Percentiles rank a stretch among this genome's conserved stretches.
phyloP scores from a whole-genome alignment of 2,329 filamentous ascomycete genomes.

The Fusarium dlaminii region DNA sequence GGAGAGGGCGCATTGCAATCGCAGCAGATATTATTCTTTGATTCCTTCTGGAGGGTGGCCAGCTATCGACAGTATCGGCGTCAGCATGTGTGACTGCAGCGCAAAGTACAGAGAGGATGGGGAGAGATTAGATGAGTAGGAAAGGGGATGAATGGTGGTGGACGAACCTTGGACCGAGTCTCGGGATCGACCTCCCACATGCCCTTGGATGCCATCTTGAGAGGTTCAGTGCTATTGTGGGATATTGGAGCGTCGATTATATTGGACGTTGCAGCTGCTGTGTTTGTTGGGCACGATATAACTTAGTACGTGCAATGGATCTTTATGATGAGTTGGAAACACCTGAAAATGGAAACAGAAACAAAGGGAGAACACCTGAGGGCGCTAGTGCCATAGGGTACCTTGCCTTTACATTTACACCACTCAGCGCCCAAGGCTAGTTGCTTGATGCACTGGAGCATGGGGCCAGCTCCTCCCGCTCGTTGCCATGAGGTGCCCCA shows the following conservation, averaged over 20 bases:
- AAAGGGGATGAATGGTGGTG: slow-evolving; percentile 7
- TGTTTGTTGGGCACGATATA: not conserved
- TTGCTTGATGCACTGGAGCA: slow-evolving; percentile 14
- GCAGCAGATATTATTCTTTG: slow-evolving; percentile 89
- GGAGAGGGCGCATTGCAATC: slow-evolving; percentile 96
- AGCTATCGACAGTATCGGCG: slow-evolving; percentile 64
- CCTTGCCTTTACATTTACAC: slow-evolving; percentile 5
- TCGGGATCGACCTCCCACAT: slow-evolving; percentile 99
- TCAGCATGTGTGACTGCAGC: slow-evolving; percentile 23
- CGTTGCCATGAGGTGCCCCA: not conserved
- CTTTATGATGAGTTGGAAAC: slow-evolving; percentile 20
- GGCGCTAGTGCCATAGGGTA: slow-evolving; percentile 19
- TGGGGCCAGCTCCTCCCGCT: slow-evolving; percentile 17
- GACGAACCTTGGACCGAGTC: slow-evolving; percentile 86
- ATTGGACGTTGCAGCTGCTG: not conserved
- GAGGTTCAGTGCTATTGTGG: not conserved
- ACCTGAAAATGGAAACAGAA: slow-evolving; percentile 24
- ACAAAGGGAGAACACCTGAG: slow-evolving; percentile 27
- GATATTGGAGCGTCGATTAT: slow-evolving; percentile 4
- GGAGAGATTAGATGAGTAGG: not conserved
- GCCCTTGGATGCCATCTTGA: slow-evolving; percentile 71
- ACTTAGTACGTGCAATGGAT: not conserved
- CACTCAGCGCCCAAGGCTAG: slow-evolving; percentile 26
- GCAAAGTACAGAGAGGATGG: not conserved
- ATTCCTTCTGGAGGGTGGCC: slow-evolving; percentile 87